Base-by-base conservation (phyloP, 1,284 basidiomycete genomes). In the Apiotrichum siamense region DNA sequence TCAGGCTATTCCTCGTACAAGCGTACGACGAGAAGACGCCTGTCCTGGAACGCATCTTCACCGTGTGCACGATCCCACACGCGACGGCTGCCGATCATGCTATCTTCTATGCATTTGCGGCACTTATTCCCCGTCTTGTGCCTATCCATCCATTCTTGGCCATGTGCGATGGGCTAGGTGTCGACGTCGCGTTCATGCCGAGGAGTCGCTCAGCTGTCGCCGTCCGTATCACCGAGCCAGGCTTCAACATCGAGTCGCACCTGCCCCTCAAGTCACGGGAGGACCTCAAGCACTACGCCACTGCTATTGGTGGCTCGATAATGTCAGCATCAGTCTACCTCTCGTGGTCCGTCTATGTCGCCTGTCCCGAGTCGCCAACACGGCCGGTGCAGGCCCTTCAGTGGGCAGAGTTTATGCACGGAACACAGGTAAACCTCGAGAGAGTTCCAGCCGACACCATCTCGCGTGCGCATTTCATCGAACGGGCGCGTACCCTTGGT, bases 311-410 rank as follows among this genome's bases (percentile, higher is more conserved):
- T 1, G 75, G 75, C 2, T 70, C 69, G 5, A 72, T 77, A 11
- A 75, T 75, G 7, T 63, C 73, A 25, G 68, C 76, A 29, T 74
- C 75, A 49, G 73, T 74, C 42, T 71, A 75, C 52, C 63, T 75
- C 27, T 65, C 75, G 15, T 77, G 74, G 72, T 67, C 70, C 5
- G 50, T 67, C 10, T 54, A 67, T 1, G 37, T 55, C 7, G 20
- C 39, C 2, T 50, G 17, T 18, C 25, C 23, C 15, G 11, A 27
- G 21, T 26, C 50, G 32, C 12, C 55, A 10, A 21, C 39, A 7
- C 27, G 52, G 17, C 65, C 65, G 1, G 55, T 63, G 15, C 50
- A 58, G 6, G 40, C 50, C 2, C 47, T 58, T 15, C 25, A 39
- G 3, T 59, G 61, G 60, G 42, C 57, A 0, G 31, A 43, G 33